A percentile compares a stretch with the other conserved stretches of the same genome.
These are phyloP conservation scores for Dispira simplex DNA, from an alignment of 192 early-diverging fungal species.

Conservation along the genomic window DNA sequence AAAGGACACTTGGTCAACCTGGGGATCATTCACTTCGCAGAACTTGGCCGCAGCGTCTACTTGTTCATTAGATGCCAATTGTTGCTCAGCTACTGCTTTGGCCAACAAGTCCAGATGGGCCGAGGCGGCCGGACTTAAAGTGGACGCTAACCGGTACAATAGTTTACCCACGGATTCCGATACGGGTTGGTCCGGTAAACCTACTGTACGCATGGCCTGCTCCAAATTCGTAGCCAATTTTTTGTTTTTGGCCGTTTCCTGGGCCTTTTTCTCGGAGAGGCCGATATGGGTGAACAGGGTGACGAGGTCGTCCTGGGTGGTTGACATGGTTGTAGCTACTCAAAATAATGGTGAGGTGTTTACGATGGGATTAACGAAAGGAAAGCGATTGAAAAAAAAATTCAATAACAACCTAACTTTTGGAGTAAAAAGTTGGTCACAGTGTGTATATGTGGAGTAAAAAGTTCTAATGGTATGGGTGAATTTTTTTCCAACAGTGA, in stretches of 20 bases:
- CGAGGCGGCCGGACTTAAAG: conserved; percentile 48
- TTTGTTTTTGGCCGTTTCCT: conserved; percentile 92
- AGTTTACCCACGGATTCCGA: conserved; percentile 50
- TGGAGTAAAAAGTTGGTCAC: background rate
- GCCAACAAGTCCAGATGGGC: conserved; percentile 71
- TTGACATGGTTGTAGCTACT: background rate
- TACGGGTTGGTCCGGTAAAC: conserved; percentile 23
- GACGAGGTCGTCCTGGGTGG: conserved; percentile 20
- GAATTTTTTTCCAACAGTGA: no score
- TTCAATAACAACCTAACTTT: background rate
- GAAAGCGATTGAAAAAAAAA: background rate
- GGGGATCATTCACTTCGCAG: conserved; percentile 35
- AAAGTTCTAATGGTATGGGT: background rate
- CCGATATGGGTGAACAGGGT: conserved; percentile 75
- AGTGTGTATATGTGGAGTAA: background rate
- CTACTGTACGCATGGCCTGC: conserved; percentile 50
- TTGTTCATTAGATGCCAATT: conserved; percentile 69
- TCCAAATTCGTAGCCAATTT: conserved; percentile 73
- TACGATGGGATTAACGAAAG: background rate
- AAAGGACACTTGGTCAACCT: conserved; percentile 55
- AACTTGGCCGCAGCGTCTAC: conserved; percentile 89
- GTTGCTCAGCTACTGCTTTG: conserved; percentile 50
- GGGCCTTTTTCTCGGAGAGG: conserved; percentile 78
- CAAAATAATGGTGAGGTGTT: background rate
- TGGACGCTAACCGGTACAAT: conserved; percentile 78